Conservation (phyloP, 2,329 filamentous ascomycete species). For the Exophiala lecanii-corni region DNA sequence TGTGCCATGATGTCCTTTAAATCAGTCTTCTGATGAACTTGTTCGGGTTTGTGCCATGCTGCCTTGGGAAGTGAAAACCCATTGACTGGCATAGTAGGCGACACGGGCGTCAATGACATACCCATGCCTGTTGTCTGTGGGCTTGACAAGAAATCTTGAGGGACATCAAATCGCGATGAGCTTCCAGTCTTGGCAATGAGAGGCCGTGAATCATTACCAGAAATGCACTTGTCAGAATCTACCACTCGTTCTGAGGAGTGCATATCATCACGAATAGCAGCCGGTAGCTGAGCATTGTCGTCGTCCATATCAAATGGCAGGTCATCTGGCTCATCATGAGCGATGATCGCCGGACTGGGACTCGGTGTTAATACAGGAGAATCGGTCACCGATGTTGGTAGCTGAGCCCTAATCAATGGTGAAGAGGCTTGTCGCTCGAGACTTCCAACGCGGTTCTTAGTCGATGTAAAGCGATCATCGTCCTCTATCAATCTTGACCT, state of each 20-base stretch:
- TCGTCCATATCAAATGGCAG: constrained; percentile 96
- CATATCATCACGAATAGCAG: neutral
- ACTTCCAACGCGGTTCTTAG: constrained; percentile 57
- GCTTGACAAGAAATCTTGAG: neutral
- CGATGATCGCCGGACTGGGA: constrained; percentile 51
- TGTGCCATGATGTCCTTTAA: constrained; percentile 73
- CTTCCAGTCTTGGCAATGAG: constrained; percentile 3
- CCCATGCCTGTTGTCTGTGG: neutral
- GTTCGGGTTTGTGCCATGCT: constrained; percentile 51
- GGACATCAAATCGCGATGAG: neutral
- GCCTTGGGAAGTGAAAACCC: constrained; percentile 29
- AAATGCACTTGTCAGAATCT: constrained; percentile 4
- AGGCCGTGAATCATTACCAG: neutral
- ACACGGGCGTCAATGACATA: neutral
- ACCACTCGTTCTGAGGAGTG: neutral
- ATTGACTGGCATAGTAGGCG: constrained; percentile 2
- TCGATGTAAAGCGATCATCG: constrained; percentile 57
- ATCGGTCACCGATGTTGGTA: constrained; percentile 5
- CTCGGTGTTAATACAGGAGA: constrained; percentile 18
- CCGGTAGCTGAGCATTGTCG: constrained; percentile 40
- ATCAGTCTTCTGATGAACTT: constrained; percentile 62
- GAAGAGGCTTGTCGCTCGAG: constrained; percentile 53
- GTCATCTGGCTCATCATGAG: constrained; percentile 65
- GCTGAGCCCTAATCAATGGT: constrained; percentile 6
- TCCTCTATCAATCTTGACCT: constrained; percentile 60